Evolutionary conservation across 2,329 filamentous ascomycete species (phyloP).

Genomic region (Biscogniauxia mediterranea): DNA sequence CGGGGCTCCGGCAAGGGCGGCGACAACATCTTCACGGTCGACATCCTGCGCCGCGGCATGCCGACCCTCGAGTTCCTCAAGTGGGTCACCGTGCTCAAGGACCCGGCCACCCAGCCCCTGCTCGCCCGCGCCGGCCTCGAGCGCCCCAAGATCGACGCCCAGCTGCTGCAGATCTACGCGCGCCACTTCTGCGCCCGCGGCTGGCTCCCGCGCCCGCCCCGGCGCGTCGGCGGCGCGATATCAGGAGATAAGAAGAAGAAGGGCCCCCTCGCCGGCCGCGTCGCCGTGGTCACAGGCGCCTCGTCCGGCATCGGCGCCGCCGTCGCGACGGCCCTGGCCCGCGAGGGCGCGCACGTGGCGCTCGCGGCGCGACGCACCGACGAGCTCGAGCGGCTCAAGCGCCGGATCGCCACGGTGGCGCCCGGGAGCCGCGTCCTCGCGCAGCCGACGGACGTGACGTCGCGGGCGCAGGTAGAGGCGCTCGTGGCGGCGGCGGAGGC

Average conservation of each 20-base stretch:
- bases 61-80: constrained; percentile 69
- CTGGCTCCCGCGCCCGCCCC: constrained; percentile 67
- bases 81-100: constrained; percentile 71
- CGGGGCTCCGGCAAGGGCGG: constrained; percentile 61
- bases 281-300: constrained; percentile 76
- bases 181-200: constrained; percentile 79
- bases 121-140: constrained; percentile 52
- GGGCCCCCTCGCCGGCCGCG: constrained; percentile 64
- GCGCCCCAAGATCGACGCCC: constrained; percentile 66
- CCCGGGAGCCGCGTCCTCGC: constrained; percentile 55
- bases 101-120: constrained; percentile 63
- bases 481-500: constrained; percentile 59
- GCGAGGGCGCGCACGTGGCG: constrained; percentile 69
- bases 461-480: constrained; percentile 61
- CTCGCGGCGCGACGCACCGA: constrained; percentile 70
- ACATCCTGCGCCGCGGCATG: constrained; percentile 79
- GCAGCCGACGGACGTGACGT: constrained; percentile 71
- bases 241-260: constrained; percentile 35
- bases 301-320: constrained; percentile 79
- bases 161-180: constrained; percentile 73
- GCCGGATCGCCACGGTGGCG: constrained; percentile 44
- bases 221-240: constrained; percentile 32
- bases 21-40: constrained; percentile 72
- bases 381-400: constrained; percentile 66
- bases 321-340: constrained; percentile 65